Evolutionary conservation across 2,329 filamentous ascomycete species (phyloP).

Genomic region (Colletotrichum spaethianum): DNA sequence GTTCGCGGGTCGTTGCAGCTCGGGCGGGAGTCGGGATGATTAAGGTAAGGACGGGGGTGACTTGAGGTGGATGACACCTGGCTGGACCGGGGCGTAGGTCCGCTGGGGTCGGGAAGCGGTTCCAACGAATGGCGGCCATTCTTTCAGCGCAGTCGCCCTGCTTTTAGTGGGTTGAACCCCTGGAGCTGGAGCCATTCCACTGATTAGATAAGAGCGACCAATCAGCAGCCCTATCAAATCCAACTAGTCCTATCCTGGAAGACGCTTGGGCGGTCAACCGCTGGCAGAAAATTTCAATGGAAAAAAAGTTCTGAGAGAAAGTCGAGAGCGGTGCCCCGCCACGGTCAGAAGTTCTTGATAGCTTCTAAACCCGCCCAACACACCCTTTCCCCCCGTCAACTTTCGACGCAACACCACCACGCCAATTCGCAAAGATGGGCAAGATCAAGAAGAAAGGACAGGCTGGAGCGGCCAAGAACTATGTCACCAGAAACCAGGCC

Average conservation of each 20-base stretch:
- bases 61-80: conserved; percentile 46
- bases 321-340: conserved; percentile 52
- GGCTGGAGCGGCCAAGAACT: conserved; percentile 96
- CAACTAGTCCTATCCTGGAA: conserved; percentile 21
- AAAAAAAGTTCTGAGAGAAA: conserved; percentile 49
- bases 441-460: conserved; percentile 94
- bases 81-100: conserved; percentile 37
- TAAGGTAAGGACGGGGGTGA: conserved; percentile 27
- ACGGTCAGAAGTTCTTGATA: conserved; percentile 38
- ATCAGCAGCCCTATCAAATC: background rate
- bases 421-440: conserved; percentile 65
- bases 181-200: conserved; percentile 26
- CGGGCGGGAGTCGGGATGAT: conserved; percentile 34
- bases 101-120: conserved; percentile 10
- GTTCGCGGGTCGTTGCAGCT: conserved; percentile 16
- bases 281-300: conserved; percentile 46
- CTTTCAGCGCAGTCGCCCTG: conserved; percentile 25
- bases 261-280: conserved; percentile 38
- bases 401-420: conserved; percentile 41
- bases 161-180: conserved; percentile 37
- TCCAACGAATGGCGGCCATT: conserved; percentile 27
- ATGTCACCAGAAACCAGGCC: conserved; percentile 96
- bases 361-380: conserved; percentile 38
- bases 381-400: conserved; percentile 31
- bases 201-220: conserved; percentile 36